phyloP scores from a whole-genome alignment of 495 filamentous ascomycete species.

The Penicillium psychrofluorescens region DNA sequence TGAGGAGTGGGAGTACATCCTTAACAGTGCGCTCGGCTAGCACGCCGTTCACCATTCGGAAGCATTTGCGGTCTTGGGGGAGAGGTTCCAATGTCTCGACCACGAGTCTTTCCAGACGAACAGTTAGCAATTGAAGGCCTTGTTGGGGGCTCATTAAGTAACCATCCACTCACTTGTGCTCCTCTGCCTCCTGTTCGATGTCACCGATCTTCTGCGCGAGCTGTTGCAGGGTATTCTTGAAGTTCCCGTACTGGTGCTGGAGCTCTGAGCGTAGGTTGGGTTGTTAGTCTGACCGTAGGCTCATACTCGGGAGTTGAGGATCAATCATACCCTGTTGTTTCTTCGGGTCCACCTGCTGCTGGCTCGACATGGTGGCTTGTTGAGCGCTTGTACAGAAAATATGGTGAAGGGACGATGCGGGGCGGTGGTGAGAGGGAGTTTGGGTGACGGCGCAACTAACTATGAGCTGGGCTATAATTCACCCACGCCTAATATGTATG shows the following conservation, averaged over 20 bases:
- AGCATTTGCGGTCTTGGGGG: constrained; percentile 84
- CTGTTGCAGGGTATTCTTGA: constrained; percentile 91
- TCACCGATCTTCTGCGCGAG: constrained; percentile 94
- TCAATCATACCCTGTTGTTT: constrained; percentile 72
- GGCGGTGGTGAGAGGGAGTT: constrained; percentile 14
- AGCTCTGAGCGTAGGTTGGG: constrained; percentile 55
- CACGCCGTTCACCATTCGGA: constrained; percentile 97
- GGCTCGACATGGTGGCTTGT: constrained; percentile 33
- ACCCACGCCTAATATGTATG: too few species aligned
- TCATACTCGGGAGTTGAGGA: not conserved
- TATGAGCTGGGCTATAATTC: too few species aligned
- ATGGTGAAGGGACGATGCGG: constrained; percentile 29
- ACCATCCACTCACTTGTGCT: constrained; percentile 75
- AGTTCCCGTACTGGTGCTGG: constrained; percentile 86
- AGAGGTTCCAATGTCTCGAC: constrained; percentile 88
- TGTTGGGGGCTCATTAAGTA: not conserved
- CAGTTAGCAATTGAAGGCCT: too few species aligned
- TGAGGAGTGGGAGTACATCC: constrained; percentile 83
- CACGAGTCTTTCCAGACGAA: constrained; percentile 60
- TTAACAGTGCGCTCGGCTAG: constrained; percentile 87
- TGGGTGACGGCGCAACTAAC: not conserved
- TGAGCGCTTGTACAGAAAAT: constrained; percentile 4
- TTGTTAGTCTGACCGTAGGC: constrained; percentile 4
- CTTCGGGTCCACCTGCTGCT: constrained; percentile 48
- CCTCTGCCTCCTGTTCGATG: constrained; percentile 92